These are phyloP conservation scores for Handroanthus guayacan DNA, from an alignment of 257 asterid genomes.

Conservation along the genomic window DNA sequence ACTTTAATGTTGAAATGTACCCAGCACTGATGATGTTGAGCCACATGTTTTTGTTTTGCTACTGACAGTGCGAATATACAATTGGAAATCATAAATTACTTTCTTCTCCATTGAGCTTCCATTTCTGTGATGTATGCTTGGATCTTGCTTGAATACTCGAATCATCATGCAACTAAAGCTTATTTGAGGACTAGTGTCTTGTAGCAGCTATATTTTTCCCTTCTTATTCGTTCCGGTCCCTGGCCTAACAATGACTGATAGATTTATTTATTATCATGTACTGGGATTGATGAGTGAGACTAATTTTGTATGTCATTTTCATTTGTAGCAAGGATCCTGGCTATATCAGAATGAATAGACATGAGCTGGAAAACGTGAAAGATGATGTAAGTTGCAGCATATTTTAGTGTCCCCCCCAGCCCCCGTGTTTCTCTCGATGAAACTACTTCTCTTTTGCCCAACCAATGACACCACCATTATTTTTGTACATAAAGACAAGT, in stretches of 20 bases:
- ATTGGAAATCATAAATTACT: background rate
- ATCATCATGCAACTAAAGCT: slow-evolving; percentile 29
- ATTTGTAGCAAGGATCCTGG: slow-evolving; percentile 97
- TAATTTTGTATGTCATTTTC: slow-evolving; percentile 32
- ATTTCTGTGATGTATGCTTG: slow-evolving; percentile 1
- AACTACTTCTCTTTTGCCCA: background rate
- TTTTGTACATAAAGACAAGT: slow-evolving; percentile 12
- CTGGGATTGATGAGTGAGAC: slow-evolving; percentile 19
- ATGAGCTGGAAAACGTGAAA: slow-evolving; percentile 66
- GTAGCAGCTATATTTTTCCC: background rate
- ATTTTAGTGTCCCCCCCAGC: too few species aligned
- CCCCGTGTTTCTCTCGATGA: too few species aligned
- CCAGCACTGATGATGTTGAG: slow-evolving; percentile 20
- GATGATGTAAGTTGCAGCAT: slow-evolving; percentile 78
- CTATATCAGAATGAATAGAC: slow-evolving; percentile 68
- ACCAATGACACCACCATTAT: background rate
- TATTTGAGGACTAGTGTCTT: slow-evolving; percentile 7
- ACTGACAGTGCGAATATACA: slow-evolving; percentile 10
- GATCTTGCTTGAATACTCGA: slow-evolving; percentile 9
- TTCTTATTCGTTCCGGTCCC: background rate
- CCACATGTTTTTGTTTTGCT: background rate
- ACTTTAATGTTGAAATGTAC: slow-evolving; percentile 23
- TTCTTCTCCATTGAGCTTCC: slow-evolving; percentile 3
- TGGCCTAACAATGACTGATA: background rate
- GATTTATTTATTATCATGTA: slow-evolving; percentile 11